A percentile compares a stretch with the other conserved stretches of the same genome.
Conservation (phyloP, 345 rosid species). For the Diplotaxis tenuifolia region DNA sequence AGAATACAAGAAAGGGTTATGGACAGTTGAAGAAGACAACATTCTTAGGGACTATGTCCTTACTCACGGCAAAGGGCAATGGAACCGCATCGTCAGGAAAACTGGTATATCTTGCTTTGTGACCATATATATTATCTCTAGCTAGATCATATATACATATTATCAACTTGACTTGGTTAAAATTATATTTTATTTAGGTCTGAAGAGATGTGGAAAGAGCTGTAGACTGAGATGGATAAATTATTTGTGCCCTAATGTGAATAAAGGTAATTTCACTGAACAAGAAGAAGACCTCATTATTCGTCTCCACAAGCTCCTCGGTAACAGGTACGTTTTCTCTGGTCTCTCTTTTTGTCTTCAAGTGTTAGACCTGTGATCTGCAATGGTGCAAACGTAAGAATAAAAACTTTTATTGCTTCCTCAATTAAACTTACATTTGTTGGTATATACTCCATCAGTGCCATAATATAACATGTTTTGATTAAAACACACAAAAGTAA, state of each 20-base stretch:
- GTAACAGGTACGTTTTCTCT: constrained; percentile 44
- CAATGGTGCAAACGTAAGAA: not conserved
- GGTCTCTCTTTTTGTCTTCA: not conserved
- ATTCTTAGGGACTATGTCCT: constrained; percentile 47
- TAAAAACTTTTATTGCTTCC: not conserved
- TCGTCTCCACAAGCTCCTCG: constrained; percentile 56
- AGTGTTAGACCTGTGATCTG: not conserved
- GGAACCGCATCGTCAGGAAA: constrained; percentile 49
- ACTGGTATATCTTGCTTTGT: constrained; percentile 38
- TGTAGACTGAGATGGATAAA: no score
- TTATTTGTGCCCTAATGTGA: constrained; percentile 49
- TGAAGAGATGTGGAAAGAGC: no score
- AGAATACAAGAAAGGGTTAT: constrained; percentile 51
- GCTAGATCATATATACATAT: not conserved
- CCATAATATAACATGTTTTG: no score
- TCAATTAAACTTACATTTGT: not conserved
- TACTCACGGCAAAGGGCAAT: constrained; percentile 49
- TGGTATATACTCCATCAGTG: no score
- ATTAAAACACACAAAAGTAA: no score
- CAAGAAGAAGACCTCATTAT: constrained; percentile 51
- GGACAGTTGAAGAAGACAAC: constrained; percentile 58
- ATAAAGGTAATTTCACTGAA: no score
- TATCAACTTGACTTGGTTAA: not conserved
- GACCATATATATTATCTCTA: not conserved
- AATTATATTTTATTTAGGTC: constrained; percentile 27